A percentile compares a stretch with the other conserved stretches of the same genome.
phyloP scores from a whole-genome alignment of 1,139 yeast genomes.

The Pneumocystis murina region DNA sequence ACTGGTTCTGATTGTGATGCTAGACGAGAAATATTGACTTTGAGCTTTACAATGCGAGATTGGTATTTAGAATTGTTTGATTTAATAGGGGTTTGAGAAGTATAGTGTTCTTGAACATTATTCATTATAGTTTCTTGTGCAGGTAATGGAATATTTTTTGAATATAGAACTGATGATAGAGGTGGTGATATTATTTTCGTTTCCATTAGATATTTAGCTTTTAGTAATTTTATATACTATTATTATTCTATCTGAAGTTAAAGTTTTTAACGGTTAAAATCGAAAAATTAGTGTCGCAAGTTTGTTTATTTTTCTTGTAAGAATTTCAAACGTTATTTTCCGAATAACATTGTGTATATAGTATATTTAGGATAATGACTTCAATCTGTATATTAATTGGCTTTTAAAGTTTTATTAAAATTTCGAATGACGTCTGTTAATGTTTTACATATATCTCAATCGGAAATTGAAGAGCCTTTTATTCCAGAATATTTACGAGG shows the following conservation, averaged over 20 bases:
- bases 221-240: neutral
- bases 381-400: neutral
- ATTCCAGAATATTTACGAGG: constrained; percentile 10
- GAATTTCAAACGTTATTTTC: neutral
- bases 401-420: neutral
- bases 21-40: neutral
- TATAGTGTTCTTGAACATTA: neutral
- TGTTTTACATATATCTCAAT: neutral
- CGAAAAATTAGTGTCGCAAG: neutral
- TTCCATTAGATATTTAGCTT: neutral
- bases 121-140: neutral
- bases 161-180: neutral
- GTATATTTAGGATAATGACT: neutral
- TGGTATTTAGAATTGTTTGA: neutral
- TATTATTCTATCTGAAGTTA: neutral
- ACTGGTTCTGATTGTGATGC: neutral
- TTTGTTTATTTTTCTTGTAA: neutral
- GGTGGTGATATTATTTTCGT: neutral
- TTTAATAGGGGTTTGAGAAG: neutral
- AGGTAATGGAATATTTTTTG: neutral
- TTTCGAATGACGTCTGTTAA: neutral
- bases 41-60: neutral
- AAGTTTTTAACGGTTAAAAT: neutral
- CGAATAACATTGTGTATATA: neutral
- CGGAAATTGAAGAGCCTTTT: neutral